Base-by-base conservation (phyloP, 768 basidiomycete species). In the Pulveroboletus sp. region DNA sequence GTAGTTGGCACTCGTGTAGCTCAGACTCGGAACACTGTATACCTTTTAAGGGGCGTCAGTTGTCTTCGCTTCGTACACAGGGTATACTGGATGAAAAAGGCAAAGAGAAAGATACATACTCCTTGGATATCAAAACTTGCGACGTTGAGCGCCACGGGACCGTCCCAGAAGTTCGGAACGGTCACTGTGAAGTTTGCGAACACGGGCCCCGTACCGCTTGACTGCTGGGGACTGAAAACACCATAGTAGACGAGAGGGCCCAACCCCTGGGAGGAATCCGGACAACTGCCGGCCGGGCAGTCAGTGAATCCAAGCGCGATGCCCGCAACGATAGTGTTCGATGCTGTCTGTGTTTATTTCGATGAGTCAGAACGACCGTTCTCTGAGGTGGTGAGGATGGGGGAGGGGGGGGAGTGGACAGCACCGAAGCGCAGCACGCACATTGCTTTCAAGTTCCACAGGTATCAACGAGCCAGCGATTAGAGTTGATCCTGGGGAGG, bases 161-260 rank as follows among this genome's bases (percentile, higher is more conserved):
- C 58, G 1, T 26, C 0, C 36, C 18, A 43, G 5, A 1, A 41
- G 17, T 9, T 8, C 1, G 62, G 56, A 27, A 31, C 35, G 8
- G 5, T 21, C 7, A 59, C 33, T 1, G 44, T 28, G 10, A 55
- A 15, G 17, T 51, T 52, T 30, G 51, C 21, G 12, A 27, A 46
- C 17, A 28, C 5, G 10, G 39, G 39, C 6, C 43, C 50, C 4
- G 15, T 15, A 18, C 15, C 12, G 12, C 39, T 24, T n/a, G 38
- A 17, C 9, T 6, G 26, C 35, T 51, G 6, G 11, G 52, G 39
- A 0, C 6, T 3, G 28, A 43, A 63, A 1, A 6, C 0, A 5
- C 58, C 52, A 3, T 5, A 17, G 32, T 51, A 50, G 18, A 52
- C 9, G 43, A 58, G 1, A 0, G 0, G 0, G 4, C 56, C 62